Conservation (phyloP, 208 protist species). For the Trypanosoma rangeli region DNA sequence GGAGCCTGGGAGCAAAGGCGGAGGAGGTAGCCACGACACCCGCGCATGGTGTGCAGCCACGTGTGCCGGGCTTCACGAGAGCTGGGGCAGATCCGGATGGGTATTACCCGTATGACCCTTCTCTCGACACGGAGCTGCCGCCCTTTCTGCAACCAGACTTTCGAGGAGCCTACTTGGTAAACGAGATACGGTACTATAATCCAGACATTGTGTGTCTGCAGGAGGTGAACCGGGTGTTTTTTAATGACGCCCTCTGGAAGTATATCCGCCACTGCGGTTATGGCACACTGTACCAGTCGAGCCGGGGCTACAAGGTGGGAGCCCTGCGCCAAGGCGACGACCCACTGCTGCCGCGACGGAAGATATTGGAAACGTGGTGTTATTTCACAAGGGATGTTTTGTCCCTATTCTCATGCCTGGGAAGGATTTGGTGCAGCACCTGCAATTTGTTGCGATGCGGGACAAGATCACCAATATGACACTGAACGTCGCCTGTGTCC, state of each 20-base stretch:
- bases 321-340: slow-evolving; percentile 59
- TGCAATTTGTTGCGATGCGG: slow-evolving; percentile 74
- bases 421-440: slow-evolving; percentile 49
- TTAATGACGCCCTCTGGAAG: slow-evolving; percentile 60
- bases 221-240: slow-evolving; percentile 77
- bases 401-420: slow-evolving; percentile 78
- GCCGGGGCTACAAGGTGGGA: slow-evolving; percentile 57
- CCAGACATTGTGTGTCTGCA: slow-evolving; percentile 81
- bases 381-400: slow-evolving; percentile 89
- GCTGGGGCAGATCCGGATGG: slow-evolving; percentile 18
- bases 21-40: slow-evolving; percentile 34
- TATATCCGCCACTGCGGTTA: slow-evolving; percentile 80
- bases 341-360: slow-evolving; percentile 34
- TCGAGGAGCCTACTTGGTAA: slow-evolving; percentile 58
- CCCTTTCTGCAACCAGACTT: slow-evolving; percentile 63
- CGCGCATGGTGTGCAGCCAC: slow-evolving; percentile 50
- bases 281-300: slow-evolving; percentile 79
- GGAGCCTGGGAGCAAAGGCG: slow-evolving; percentile 37
- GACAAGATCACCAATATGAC: slow-evolving; percentile 87
- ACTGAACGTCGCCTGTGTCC: slow-evolving; percentile 61
- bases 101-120: slow-evolving; percentile 51
- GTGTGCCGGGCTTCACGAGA: slow-evolving; percentile 61
- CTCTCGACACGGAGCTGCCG: slow-evolving; percentile 43
- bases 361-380: slow-evolving; percentile 85
- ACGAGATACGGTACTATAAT: slow-evolving; percentile 66